Conservation (phyloP, 176 grass and related monocot genomes). For the Chloris gayana region DNA sequence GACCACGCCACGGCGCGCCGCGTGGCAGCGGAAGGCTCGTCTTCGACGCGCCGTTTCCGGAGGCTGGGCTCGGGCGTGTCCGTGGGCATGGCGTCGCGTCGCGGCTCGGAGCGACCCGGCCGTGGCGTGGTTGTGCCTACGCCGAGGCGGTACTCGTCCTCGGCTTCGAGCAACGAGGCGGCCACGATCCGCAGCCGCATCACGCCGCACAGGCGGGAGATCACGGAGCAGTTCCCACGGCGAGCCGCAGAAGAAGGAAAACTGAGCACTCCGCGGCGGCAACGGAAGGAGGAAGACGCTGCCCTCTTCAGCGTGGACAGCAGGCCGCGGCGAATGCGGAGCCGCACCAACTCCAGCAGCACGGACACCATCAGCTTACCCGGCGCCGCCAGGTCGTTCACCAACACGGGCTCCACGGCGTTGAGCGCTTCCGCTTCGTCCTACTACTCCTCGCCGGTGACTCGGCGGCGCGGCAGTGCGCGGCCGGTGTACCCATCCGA, state of each 20-base stretch:
- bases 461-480: neutral
- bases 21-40: neutral
- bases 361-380: conserved; percentile 17
- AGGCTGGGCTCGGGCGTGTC: conserved; percentile 16
- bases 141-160: neutral
- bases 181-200: conserved; percentile 32
- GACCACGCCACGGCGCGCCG: neutral
- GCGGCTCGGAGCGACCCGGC: neutral
- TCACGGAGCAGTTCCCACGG: neutral
- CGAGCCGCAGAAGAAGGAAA: neutral
- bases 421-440: neutral
- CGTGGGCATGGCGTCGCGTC: neutral
- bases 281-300: neutral
- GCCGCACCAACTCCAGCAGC: conserved; percentile 16
- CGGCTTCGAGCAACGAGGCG: conserved; percentile 23
- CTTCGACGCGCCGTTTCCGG: neutral
- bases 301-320: neutral
- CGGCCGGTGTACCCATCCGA: neutral
- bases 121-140: neutral
- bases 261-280: neutral
- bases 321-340: neutral
- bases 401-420: neutral
- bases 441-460: neutral
- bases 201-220: neutral
- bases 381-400: neutral